Base-by-base conservation (phyloP, 2,329 filamentous ascomycete species). In the Fusarium xyrophilum region DNA sequence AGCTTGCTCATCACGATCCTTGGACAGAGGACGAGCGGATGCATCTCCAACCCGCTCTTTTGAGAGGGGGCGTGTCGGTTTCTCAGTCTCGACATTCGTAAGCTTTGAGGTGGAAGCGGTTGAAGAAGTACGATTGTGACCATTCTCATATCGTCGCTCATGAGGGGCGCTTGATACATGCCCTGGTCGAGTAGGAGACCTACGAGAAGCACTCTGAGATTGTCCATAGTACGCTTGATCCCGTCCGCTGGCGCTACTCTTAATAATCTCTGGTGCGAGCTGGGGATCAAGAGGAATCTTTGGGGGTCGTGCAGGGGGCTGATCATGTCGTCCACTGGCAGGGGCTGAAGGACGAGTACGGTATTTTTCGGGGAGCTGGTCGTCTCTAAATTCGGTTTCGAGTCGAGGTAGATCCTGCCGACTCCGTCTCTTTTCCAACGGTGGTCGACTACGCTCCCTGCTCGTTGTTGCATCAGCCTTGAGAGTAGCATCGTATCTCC, bases 391-490 rank as follows among this genome's bases (percentile, higher is more conserved):
- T 3, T 81, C 77, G 4, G 84, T 85, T 32, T 83, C 80, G 17
- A 85, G 76, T 9, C 77, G 79, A 7, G 83, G 82, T 8, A 86
- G 70, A 30, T 84, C 75, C 46, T 79, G 77, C 52, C 77, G 75
- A 67, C 74, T 79, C 69, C 72, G 75, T 17, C 75, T 73, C 35
- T 75, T 76, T 19, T 73, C 72, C 13, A 75, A 57, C 12, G 59
- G 63, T 42, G 73, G 72, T 19, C 68, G 72, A 56, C 62, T 73
- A 38, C 58, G 65, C 25, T 74, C 73, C 30, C 67, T 65, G 36
- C 36, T 56, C 40, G 57, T 19, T 36, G 60, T 53, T 15, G 57
- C 30, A 36, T 65, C 69, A 7, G 68, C 42, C 38, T 65, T 72
- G 21, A 75, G 64, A 19, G 51, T 69, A 27, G 55, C 43, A 19